These are phyloP conservation scores for Arthroderma sp. DNA, from an alignment of 2,329 filamentous ascomycete genomes.

Conservation along the genomic window DNA sequence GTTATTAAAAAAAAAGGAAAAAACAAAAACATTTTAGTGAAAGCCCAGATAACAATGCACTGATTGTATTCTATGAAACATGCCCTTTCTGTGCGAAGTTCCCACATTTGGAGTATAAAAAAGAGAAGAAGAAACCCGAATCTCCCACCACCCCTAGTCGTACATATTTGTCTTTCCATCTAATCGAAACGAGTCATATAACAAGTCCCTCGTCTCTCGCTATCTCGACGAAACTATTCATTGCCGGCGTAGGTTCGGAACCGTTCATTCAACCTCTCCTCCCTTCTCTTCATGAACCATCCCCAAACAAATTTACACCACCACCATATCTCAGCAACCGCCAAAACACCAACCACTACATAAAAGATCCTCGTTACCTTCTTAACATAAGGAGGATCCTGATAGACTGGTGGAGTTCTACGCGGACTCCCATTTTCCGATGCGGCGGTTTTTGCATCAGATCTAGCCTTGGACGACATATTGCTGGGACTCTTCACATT, in stretches of 20 bases:
- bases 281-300: too few species aligned
- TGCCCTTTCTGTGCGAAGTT: not conserved
- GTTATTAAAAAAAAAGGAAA: not conserved
- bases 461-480: not conserved
- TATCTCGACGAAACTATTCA: too few species aligned
- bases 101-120: not conserved
- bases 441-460: not conserved
- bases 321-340: too few species aligned
- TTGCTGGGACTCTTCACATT: not conserved
- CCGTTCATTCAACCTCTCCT: too few species aligned
- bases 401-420: not conserved
- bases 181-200: too few species aligned
- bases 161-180: too few species aligned
- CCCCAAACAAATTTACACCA: too few species aligned
- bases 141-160: too few species aligned
- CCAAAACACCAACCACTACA: too few species aligned
- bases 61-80: conserved; percentile 1
- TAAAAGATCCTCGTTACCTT: not conserved
- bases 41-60: not conserved
- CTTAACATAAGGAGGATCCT: not conserved
- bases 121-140: not conserved
- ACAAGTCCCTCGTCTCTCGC: too few species aligned
- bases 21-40: not conserved
- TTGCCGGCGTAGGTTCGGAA: too few species aligned
- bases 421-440: not conserved